These are phyloP conservation scores for Ascochyta viciae-villosae DNA, from an alignment of 2,329 filamentous ascomycete species.

Conservation along the genomic window DNA sequence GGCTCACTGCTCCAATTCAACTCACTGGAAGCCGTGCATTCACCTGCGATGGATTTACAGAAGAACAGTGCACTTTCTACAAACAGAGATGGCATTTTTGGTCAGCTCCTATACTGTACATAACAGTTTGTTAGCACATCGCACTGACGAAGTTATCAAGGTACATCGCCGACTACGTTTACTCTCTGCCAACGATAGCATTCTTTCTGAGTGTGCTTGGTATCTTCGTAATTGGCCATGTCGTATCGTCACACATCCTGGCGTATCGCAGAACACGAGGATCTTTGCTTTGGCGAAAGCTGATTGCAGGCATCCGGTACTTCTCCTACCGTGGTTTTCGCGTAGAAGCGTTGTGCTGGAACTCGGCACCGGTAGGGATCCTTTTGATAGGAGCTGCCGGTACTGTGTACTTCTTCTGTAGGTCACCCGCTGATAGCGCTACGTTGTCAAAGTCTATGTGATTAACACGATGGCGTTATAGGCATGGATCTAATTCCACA, in stretches of 20 bases:
- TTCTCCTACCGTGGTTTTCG: conserved; percentile 39
- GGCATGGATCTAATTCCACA: conserved; percentile 31
- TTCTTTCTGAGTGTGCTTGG: conserved; percentile 60
- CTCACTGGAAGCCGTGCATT: conserved; percentile 28
- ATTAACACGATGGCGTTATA: background rate
- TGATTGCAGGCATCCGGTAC: conserved; percentile 31
- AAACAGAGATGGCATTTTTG: conserved; percentile 58
- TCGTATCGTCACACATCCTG: conserved; percentile 42
- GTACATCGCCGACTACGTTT: conserved; percentile 63
- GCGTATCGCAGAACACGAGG: conserved; percentile 8
- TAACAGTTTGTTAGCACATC: background rate
- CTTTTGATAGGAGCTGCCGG: conserved; percentile 33
- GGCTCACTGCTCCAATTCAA: conserved; percentile 26
- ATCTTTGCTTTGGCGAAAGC: background rate
- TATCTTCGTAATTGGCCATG: conserved; percentile 55
- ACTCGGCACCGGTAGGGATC: conserved; percentile 36
- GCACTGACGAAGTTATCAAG: conserved; percentile 23
- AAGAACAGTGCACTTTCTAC: conserved; percentile 57
- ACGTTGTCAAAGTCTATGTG: background rate
- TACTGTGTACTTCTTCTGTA: conserved; percentile 30
- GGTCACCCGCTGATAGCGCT: background rate
- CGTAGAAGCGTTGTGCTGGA: conserved; percentile 31
- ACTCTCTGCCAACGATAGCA: conserved; percentile 60
- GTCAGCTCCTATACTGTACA: conserved; percentile 38
- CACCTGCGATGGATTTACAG: conserved; percentile 47